Evolutionary conservation across 2,329 filamentous ascomycete genomes (phyloP).

Genomic region (Colletotrichum filicis): DNA sequence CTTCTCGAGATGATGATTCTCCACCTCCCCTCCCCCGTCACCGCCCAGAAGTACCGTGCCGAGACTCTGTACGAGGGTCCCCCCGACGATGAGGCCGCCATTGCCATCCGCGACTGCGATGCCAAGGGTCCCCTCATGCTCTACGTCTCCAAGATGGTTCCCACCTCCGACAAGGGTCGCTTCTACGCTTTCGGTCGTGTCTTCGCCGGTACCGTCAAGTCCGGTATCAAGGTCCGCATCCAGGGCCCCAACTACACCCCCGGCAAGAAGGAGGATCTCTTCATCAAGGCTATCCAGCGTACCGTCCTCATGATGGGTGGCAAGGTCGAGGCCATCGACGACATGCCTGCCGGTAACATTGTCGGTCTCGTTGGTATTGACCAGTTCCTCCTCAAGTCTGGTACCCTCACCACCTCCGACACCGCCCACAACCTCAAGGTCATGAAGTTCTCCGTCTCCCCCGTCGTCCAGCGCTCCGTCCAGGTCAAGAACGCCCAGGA

Average conservation of each 20-base stretch:
- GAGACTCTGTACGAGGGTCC: conserved; percentile 99
- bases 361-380: conserved; percentile 99
- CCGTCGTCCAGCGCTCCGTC: conserved; percentile 97
- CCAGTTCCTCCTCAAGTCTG: conserved; percentile 99
- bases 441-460: conserved; percentile 99
- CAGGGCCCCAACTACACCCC: conserved; percentile 99
- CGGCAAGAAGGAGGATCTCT: conserved; percentile 98
- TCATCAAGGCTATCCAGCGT: conserved; percentile 99
- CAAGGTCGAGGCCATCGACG: conserved; percentile 98
- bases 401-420: conserved; percentile 97
- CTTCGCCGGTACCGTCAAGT: conserved; percentile 97
- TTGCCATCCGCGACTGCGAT: conserved; percentile 98
- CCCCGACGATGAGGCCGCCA: conserved; percentile 88
- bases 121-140: conserved; percentile 98
- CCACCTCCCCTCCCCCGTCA: conserved; percentile 95
- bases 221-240: conserved; percentile 99
- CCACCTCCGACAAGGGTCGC: conserved; percentile 98
- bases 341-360: conserved; percentile 99
- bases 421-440: conserved; percentile 99
- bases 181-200: conserved; percentile 99
- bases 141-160: conserved; percentile 99
- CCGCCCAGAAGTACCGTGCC: conserved; percentile 96
- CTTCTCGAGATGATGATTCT: conserved; percentile 99
- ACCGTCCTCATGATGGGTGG: conserved; percentile 99
- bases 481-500: conserved; percentile 99